These are phyloP conservation scores for barrel medic (Medicago truncatula) DNA, from an alignment of 306 rosid species.

Conservation along the genomic window MtrunA17r5.0-ANR NC_053048.1:29594501-29595000, in stretches of 20 bases:
- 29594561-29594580: conserved; percentile 2
- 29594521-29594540: conserved; percentile 24
- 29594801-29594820: conserved; percentile 51
- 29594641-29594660: conserved; percentile 90
- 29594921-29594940: conserved; percentile 47
- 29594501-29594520: conserved; percentile 93
- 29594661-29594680: conserved; percentile 91
- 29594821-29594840: conserved; percentile 37
- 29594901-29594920: conserved; percentile 49
- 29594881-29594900: conserved; percentile 36
- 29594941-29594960: conserved; percentile 39
- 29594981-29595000: conserved; percentile 46
- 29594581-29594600: conserved; percentile 2
- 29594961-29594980: conserved; percentile 41
- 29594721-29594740: conserved; percentile 51
- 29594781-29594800: conserved; percentile 45
- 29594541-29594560: background rate
- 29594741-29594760: conserved; percentile 29
- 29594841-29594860: conserved; percentile 34
- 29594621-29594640: conserved; percentile 90
- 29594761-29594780: conserved; percentile 42
- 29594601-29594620: conserved; percentile 79
- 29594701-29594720: conserved; percentile 49
- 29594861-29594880: conserved; percentile 42
- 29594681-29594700: conserved; percentile 50